Conservation (phyloP, 1,139 yeast genomes). For the Candida glucosophila region DNA sequence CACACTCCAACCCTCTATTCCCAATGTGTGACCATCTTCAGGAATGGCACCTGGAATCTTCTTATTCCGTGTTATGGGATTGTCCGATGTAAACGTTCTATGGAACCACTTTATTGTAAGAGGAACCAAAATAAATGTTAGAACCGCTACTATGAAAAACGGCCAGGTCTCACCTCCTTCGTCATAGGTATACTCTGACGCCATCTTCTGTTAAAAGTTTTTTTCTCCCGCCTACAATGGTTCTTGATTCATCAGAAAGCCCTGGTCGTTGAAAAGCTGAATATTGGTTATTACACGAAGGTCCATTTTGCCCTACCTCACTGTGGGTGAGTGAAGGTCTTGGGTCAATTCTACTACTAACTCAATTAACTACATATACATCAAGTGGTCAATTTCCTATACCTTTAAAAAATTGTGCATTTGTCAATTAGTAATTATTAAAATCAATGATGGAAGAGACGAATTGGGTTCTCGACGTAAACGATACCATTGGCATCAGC, state of each 20-base stretch:
- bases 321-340: no score
- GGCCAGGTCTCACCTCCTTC: conserved; percentile 97
- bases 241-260: no score
- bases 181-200: conserved; percentile 66
- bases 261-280: no score
- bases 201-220: conserved; percentile 8
- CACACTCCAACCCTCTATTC: conserved; percentile 32
- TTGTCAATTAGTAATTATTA: no score
- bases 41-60: conserved; percentile 24
- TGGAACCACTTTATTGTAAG: conserved; percentile 44
- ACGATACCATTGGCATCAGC: conserved; percentile 86
- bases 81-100: conserved; percentile 14
- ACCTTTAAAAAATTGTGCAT: conserved; percentile 1
- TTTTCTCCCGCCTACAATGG: no score
- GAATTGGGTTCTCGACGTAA: conserved; percentile 91
- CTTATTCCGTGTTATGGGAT: conserved; percentile 16
- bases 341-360: no score
- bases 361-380: no score
- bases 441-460: conserved; percentile 95
- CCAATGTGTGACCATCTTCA: conserved; percentile 19
- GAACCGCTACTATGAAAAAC: conserved; percentile 71
- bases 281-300: no score
- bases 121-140: conserved; percentile 58
- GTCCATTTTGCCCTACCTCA: no score
- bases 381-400: no score